Evolutionary conservation across 2,329 filamentous ascomycete species (phyloP).

Genomic region (Emergomyces pasteurianus): DNA sequence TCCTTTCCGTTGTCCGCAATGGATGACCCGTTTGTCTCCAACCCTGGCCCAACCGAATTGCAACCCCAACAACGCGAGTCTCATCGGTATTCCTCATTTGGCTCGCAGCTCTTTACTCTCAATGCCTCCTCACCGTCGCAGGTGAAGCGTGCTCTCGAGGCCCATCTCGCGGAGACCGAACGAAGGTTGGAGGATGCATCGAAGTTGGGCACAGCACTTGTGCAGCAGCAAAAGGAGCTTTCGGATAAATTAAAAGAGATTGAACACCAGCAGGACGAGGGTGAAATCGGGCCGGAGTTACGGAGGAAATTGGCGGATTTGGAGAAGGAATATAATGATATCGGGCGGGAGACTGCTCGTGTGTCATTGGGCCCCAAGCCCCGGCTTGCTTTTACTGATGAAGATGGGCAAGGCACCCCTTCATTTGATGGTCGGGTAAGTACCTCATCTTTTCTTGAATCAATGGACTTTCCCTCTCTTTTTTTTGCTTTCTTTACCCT

Average conservation of each 20-base stretch:
- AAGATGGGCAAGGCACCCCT: constrained; percentile 32
- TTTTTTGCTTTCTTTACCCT: too few species aligned
- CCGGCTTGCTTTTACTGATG: constrained; percentile 60
- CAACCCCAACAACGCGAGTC: constrained; percentile 33
- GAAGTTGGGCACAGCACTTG: constrained; percentile 72
- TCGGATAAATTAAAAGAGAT: constrained; percentile 74
- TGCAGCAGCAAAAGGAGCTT: constrained; percentile 77
- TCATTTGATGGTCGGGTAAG: constrained; percentile 37
- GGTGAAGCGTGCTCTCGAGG: constrained; percentile 77
- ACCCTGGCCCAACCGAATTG: constrained; percentile 20
- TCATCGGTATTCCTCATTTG: constrained; percentile 72
- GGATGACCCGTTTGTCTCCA: constrained; percentile 49
- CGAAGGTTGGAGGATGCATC: constrained; percentile 84
- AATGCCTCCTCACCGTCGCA: constrained; percentile 76
- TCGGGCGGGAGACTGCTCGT: constrained; percentile 77
- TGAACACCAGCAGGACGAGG: constrained; percentile 61
- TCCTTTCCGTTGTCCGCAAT: constrained; percentile 18
- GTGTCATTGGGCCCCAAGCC: constrained; percentile 76
- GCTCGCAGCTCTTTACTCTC: constrained; percentile 65
- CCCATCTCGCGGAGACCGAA: constrained; percentile 85
- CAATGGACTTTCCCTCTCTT: constrained; percentile 3
- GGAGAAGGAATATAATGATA: constrained; percentile 89
- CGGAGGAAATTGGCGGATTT: constrained; percentile 73
- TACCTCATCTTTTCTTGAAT: not conserved
- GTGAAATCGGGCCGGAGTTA: constrained; percentile 70